Conservation (phyloP, 176 grass and related monocot genomes). For the Phoenix dactylifera region DNA sequence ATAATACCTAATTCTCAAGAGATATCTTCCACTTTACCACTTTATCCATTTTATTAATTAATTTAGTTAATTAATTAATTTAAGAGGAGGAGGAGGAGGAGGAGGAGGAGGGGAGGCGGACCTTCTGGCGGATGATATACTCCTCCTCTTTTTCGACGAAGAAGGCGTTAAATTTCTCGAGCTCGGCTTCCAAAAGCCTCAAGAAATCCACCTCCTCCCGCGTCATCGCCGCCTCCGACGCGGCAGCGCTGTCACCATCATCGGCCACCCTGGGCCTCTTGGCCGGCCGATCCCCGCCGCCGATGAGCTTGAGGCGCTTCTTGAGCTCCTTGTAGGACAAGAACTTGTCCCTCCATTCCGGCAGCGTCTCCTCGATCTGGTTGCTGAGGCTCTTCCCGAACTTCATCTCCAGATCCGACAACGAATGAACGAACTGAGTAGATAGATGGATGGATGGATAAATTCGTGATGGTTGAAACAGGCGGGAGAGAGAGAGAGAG, state of each 20-base stretch:
- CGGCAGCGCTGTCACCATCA: no score
- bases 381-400: conserved; percentile 86
- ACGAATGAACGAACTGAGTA: no score
- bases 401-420: conserved; percentile 37
- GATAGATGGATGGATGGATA: no score
- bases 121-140: conserved; percentile 70
- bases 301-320: conserved; percentile 55
- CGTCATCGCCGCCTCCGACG: background rate
- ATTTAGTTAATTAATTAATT: no score
- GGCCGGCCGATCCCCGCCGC: conserved; percentile 6
- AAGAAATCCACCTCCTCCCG: conserved; percentile 50
- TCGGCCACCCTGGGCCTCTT: no score
- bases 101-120: background rate
- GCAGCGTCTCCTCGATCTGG: conserved; percentile 86
- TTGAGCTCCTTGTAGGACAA: conserved; percentile 90
- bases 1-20: no score
- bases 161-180: conserved; percentile 90
- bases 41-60: no score
- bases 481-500: no score
- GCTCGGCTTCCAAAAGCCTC: conserved; percentile 55
- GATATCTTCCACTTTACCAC: no score
- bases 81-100: no score
- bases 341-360: conserved; percentile 73
- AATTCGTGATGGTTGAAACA: no score
- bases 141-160: conserved; percentile 95